A percentile compares a stretch with the other conserved stretches of the same genome.
phyloP scores from a whole-genome alignment of 495 filamentous ascomycete genomes.

The Lophiotrema nucula region DNA sequence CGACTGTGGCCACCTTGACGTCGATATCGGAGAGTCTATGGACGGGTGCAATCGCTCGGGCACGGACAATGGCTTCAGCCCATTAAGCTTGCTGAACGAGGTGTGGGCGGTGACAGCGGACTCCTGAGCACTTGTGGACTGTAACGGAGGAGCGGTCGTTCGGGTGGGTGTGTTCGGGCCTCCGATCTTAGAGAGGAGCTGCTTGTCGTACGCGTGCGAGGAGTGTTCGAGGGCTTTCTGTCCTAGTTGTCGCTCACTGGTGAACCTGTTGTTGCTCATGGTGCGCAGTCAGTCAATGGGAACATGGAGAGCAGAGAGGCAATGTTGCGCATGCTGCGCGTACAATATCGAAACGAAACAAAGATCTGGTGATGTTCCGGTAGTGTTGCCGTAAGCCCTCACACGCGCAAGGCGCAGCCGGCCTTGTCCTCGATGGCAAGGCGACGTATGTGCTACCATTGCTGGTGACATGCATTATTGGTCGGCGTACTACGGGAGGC shows the following conservation, averaged over 20 bases:
- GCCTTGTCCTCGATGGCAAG: background rate
- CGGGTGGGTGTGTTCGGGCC: constrained; percentile 59
- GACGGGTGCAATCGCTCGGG: constrained; percentile 38
- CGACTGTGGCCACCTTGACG: constrained; percentile 39
- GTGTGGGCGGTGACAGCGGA: constrained; percentile 15
- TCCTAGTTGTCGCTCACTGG: constrained; percentile 59
- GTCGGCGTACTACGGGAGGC: background rate
- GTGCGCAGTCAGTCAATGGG: constrained; percentile 37
- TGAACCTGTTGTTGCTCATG: constrained; percentile 53
- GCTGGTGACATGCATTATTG: constrained; percentile 37
- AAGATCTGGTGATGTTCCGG: too few species aligned
- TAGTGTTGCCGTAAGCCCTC: too few species aligned
- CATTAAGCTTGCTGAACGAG: constrained; percentile 34
- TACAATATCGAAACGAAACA: too few species aligned
- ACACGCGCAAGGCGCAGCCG: too few species aligned
- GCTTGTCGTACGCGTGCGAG: constrained; percentile 74
- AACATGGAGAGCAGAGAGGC: constrained; percentile 38
- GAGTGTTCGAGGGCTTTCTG: constrained; percentile 57
- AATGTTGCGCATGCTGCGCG: background rate
- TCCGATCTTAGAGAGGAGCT: constrained; percentile 73
- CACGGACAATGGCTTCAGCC: constrained; percentile 38
- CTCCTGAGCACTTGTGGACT: constrained; percentile 30
- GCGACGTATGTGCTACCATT: background rate
- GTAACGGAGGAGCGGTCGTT: constrained; percentile 47
- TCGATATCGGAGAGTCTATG: constrained; percentile 36